Conservation (phyloP, 768 basidiomycete genomes). For the Cystobasidium tubakii region DNA sequence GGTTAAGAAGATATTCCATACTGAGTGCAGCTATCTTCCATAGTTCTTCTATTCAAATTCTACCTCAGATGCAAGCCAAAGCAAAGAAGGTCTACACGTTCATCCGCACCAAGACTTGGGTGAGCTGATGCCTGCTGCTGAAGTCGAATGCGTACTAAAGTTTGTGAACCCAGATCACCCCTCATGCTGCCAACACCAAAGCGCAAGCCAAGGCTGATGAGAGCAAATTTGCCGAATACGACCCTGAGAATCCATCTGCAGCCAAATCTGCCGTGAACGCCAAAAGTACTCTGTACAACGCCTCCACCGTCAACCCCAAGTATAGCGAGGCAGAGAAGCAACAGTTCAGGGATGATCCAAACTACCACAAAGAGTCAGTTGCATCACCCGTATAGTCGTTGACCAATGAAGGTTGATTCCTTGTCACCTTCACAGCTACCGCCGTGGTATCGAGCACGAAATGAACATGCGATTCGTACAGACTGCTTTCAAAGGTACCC, state of each 20-base stretch:
- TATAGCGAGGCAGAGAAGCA: neutral
- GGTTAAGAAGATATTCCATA: too few relatives aligned
- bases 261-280: neutral
- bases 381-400: neutral
- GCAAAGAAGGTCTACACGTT: conserved; percentile 22
- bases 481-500: conserved; percentile 9
- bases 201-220: conserved; percentile 5
- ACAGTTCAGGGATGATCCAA: conserved; percentile 6
- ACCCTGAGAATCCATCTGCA: neutral
- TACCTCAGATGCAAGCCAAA: conserved; percentile 31
- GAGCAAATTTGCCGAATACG: conserved; percentile 1
- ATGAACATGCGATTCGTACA: conserved; percentile 10
- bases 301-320: neutral
- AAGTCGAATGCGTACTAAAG: too few relatives aligned
- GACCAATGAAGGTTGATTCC: too few relatives aligned
- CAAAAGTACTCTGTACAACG: neutral
- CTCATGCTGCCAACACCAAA: conserved; percentile 7
- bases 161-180: neutral
- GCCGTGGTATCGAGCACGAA: neutral
- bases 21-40: too few relatives aligned
- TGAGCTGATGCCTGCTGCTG: neutral
- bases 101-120: conserved; percentile 15
- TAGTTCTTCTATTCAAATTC: conserved; percentile 31
- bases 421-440: neutral
- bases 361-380: neutral